These are phyloP conservation scores for Fusarium decemcellulare DNA, from an alignment of 2,329 filamentous ascomycete species.

Conservation along the genomic window DNA sequence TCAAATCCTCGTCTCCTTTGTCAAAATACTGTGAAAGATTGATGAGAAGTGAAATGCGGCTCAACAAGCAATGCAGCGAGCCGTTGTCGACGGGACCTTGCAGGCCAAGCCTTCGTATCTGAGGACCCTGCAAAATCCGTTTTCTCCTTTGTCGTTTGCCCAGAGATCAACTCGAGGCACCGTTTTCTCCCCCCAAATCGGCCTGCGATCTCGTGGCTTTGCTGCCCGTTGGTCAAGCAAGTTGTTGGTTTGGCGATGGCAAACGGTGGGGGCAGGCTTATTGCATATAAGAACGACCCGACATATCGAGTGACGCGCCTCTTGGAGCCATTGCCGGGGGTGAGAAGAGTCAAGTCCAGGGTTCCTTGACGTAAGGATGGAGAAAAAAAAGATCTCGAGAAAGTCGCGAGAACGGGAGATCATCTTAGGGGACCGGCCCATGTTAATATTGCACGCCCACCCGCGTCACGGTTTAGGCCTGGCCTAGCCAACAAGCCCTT, in stretches of 20 bases:
- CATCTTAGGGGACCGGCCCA: constrained; percentile 30
- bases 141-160: constrained; percentile 9
- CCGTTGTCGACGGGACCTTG: constrained; percentile 37
- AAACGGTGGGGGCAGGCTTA: not conserved
- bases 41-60: constrained; percentile 14
- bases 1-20: not conserved
- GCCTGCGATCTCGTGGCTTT: constrained; percentile 14
- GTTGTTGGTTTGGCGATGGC: not conserved
- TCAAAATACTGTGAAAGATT: constrained; percentile 8
- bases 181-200: constrained; percentile 8
- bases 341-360: constrained; percentile 24
- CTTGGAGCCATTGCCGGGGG: constrained; percentile 17
- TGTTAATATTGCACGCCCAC: constrained; percentile 41
- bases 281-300: constrained; percentile 14
- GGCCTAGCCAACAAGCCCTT: constrained; percentile 15
- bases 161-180: constrained; percentile 6
- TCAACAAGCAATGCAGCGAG: constrained; percentile 27
- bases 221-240: no score
- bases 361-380: constrained; percentile 35
- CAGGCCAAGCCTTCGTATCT: constrained; percentile 33
- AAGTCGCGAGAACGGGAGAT: constrained; percentile 33
- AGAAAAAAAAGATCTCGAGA: constrained; percentile 28
- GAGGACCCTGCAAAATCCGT: constrained; percentile 3
- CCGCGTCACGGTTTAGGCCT: constrained; percentile 7
- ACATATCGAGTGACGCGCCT: constrained; percentile 21